Conservation (phyloP, 208 protist species). For the Wallacemonas rigidus region DNA sequence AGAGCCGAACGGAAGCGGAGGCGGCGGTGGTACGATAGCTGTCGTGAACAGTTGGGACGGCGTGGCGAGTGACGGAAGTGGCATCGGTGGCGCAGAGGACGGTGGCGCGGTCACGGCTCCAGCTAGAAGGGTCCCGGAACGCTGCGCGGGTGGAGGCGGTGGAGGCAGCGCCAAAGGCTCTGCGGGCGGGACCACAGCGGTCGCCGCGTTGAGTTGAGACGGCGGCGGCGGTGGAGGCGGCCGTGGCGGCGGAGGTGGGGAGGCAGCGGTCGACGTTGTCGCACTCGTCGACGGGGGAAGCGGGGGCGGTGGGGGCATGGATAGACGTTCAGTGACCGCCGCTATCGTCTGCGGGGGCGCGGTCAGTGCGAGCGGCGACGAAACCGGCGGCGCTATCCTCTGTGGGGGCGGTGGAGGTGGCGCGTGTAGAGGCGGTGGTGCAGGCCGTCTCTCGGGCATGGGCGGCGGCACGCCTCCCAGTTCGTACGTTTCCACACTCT, state of each 20-base stretch:
- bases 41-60: neutral
- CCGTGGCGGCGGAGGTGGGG: slow-evolving; percentile 3
- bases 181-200: slow-evolving; percentile 23
- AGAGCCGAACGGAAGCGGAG: slow-evolving; percentile 28
- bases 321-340: neutral
- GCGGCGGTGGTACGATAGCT: slow-evolving; percentile 29
- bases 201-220: slow-evolving; percentile 15
- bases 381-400: neutral
- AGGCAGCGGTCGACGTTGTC: neutral
- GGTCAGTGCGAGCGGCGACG: neutral
- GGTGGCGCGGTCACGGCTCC: slow-evolving; percentile 19
- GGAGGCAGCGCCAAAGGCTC: neutral
- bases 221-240: slow-evolving; percentile 20
- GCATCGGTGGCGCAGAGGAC: slow-evolving; percentile 18
- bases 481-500: neutral
- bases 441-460: slow-evolving; percentile 7
- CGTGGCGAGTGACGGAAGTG: neutral
- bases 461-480: slow-evolving; percentile 16
- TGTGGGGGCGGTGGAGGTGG: slow-evolving; percentile 15
- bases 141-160: too few species aligned
- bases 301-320: slow-evolving; percentile 14
- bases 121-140: too few species aligned
- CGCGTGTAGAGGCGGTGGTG: neutral
- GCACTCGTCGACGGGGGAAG: slow-evolving; percentile 1
- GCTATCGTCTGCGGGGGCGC: neutral